These are phyloP conservation scores for Candida smagusa DNA, from an alignment of 1,139 yeast genomes.

Conservation along the genomic window DNA sequence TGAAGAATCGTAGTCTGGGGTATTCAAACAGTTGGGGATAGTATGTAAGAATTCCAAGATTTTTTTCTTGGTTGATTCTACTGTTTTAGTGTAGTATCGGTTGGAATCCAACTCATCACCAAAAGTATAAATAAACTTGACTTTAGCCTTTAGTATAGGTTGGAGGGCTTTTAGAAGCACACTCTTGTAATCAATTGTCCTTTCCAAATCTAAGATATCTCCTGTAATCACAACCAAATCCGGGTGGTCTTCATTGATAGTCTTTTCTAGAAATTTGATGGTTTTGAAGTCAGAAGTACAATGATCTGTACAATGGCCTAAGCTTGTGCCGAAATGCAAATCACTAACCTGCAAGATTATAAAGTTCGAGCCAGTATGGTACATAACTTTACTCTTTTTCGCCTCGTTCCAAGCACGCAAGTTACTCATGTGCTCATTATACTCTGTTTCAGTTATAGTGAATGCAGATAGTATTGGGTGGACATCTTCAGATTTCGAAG, in stretches of 20 bases:
- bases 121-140: slow-evolving; percentile 38
- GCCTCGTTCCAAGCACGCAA: slow-evolving; percentile 6
- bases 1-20: slow-evolving; percentile 13
- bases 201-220: slow-evolving; percentile 31
- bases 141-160: slow-evolving; percentile 28
- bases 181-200: slow-evolving; percentile 28
- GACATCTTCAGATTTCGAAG: slow-evolving; percentile 3
- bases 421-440: slow-evolving; percentile 4
- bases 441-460: slow-evolving; percentile 8
- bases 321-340: slow-evolving; percentile 36
- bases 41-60: slow-evolving; percentile 24
- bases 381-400: slow-evolving; percentile 4
- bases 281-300: slow-evolving; percentile 31
- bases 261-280: slow-evolving; percentile 24
- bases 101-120: slow-evolving; percentile 29
- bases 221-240: slow-evolving; percentile 42
- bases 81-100: background rate
- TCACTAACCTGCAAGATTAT: slow-evolving; percentile 41
- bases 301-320: slow-evolving; percentile 20
- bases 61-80: slow-evolving; percentile 4
- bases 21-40: slow-evolving; percentile 39
- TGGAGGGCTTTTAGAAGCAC: slow-evolving; percentile 35
- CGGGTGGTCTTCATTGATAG: slow-evolving; percentile 29
- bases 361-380: slow-evolving; percentile 13
- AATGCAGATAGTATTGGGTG: slow-evolving; percentile 12